These are phyloP conservation scores for Pseudogymnoascus sp. DNA, from an alignment of 2,329 filamentous ascomycete genomes.

Conservation along the genomic window DNA sequence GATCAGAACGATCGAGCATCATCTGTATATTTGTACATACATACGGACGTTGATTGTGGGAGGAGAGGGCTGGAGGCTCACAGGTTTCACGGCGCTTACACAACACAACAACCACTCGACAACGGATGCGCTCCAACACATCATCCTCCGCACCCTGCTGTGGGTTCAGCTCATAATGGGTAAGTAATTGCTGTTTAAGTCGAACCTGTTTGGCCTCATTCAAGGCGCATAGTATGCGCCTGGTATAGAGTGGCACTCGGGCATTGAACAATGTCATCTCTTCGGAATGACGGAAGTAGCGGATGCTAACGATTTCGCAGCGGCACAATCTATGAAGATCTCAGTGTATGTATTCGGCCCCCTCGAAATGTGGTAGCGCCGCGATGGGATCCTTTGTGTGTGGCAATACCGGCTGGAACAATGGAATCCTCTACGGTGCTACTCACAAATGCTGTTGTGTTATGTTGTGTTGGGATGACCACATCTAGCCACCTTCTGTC, in stretches of 20 bases:
- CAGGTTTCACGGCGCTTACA: neutral
- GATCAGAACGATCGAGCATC: neutral
- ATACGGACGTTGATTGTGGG: neutral
- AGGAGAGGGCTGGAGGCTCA: neutral
- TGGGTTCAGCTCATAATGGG: slow-evolving; percentile 3
- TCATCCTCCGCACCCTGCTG: neutral
- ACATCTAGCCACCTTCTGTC: neutral
- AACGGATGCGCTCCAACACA: neutral
- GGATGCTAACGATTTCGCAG: neutral
- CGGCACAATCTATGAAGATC: slow-evolving; percentile 4
- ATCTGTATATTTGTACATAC: neutral
- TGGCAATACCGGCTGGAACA: neutral
- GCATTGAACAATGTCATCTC: neutral
- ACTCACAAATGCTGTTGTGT: neutral
- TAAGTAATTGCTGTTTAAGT: neutral
- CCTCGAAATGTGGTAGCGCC: neutral
- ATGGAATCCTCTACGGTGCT: neutral
- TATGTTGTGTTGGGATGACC: neutral
- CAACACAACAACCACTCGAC: neutral
- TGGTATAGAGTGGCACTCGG: neutral
- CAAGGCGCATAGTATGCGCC: neutral
- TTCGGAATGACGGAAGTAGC: neutral
- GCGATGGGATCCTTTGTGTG: neutral
- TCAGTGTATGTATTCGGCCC: slow-evolving; percentile 35
- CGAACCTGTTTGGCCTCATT: neutral